Base-by-base conservation (phyloP, 345 rosid genomes). In the Pistacia vera region DNA sequence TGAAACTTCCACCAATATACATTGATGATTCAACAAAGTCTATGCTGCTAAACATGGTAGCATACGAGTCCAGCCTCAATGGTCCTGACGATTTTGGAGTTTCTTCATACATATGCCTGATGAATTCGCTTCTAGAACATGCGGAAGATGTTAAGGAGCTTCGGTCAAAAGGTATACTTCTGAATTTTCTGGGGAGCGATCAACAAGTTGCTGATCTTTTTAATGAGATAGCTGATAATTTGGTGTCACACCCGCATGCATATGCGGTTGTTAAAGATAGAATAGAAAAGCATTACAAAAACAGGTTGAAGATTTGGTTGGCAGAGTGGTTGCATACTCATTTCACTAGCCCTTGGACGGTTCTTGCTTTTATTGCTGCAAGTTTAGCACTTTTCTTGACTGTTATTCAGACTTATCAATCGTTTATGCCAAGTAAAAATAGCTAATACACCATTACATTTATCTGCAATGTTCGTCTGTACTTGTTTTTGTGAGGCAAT, bases 21-120 rank as follows among this genome's bases (percentile, higher is more conserved):
- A 55, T 79, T 2, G 60, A 63, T 62, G 38, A 72, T 22, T 36
- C 55, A 16, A 71, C 64, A 20, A 71, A 56, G 18, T n/a, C 55
- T 16, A 11, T 36, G 4, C 55, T 72, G 4, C 38, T 72, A 20
- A 72, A 72, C 66, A 10, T 72, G 75, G 48, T 63, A 1, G 75
- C 82, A 14, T 68, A 41, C 2, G 78, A 79, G 35, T 33, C 20
- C 18, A 51, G 52, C 35, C 57, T 58, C 5, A 48, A 54, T 48
- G 12, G 22, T 5, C 49, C 44, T 2, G 3, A 18, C 2, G 56
- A 60, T 13, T 9, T 52, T 1, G 54, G 28, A 7, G 44, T 66
- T 11, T 51, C 62, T 16, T 79, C 82, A 55, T 79, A 62, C 28
- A n/a, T 79, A 4, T 68, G 70, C 63, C 69, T 74, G 54, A 22